These are phyloP conservation scores for Calvatia gigantea DNA, from an alignment of 768 basidiomycete genomes.

Conservation along the genomic window DNA sequence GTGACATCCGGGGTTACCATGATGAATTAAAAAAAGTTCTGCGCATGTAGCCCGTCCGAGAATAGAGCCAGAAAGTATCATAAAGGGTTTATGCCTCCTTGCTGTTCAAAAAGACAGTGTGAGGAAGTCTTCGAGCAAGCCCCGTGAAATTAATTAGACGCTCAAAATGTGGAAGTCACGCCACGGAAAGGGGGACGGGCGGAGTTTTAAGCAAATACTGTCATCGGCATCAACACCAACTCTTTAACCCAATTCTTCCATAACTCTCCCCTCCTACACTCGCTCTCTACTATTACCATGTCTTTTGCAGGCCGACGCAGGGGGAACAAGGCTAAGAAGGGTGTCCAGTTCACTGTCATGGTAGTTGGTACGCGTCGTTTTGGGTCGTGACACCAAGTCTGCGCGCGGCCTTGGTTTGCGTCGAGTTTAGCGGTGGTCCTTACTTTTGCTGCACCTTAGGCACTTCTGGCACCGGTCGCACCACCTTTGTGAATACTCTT, in stretches of 20 bases:
- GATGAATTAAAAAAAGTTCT: neutral
- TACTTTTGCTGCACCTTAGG: constrained; percentile 44
- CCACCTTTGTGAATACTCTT: constrained; percentile 99
- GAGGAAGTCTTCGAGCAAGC: neutral
- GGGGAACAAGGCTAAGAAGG: constrained; percentile 97
- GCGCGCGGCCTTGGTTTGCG: constrained; percentile 1
- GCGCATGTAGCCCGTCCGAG: neutral
- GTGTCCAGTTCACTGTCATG: constrained; percentile 97
- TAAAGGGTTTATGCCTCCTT: constrained; percentile 1
- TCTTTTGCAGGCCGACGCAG: constrained; percentile 84
- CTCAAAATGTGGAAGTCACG: constrained; percentile 22
- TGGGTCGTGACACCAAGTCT: neutral
- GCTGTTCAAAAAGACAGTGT: neutral
- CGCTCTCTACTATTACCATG: constrained; percentile 41
- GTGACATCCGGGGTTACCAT: neutral
- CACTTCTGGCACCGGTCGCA: constrained; percentile 95
- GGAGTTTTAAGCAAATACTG: constrained; percentile 37
- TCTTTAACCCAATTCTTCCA: constrained; percentile 21
- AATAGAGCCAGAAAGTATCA: constrained; percentile 6
- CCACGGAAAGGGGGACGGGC: constrained; percentile 20
- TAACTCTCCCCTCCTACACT: constrained; percentile 20
- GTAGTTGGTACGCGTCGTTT: constrained; percentile 77
- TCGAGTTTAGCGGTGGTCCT: constrained; percentile 18
- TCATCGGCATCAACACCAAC: constrained; percentile 29
- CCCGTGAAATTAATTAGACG: constrained; percentile 6